phyloP scores from a whole-genome alignment of 2,329 filamentous ascomycete genomes.

The Pyrenochaeta sp. region DNA sequence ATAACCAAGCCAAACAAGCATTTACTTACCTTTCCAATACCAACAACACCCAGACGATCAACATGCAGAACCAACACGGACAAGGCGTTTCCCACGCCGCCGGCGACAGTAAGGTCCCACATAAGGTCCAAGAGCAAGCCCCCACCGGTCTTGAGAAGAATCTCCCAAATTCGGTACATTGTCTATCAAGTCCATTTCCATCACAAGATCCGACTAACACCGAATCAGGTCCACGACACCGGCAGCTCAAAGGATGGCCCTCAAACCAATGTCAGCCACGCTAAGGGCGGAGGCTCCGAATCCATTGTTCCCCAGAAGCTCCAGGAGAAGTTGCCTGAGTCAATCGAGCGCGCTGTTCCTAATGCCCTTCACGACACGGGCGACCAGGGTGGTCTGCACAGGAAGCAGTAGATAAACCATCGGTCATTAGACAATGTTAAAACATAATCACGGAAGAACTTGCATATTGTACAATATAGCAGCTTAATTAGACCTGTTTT shows the following conservation, averaged over 20 bases:
- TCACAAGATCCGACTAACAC: neutral
- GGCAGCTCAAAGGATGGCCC: slow-evolving; percentile 36
- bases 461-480: too few relatives aligned
- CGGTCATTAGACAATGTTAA: too few relatives aligned
- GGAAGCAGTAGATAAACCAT: slow-evolving; percentile 18
- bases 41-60: slow-evolving; percentile 2
- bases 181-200: neutral
- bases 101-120: slow-evolving; percentile 47
- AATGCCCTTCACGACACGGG: slow-evolving; percentile 52
- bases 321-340: slow-evolving; percentile 53
- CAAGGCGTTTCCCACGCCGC: slow-evolving; percentile 52
- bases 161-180: slow-evolving; percentile 42
- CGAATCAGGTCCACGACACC: slow-evolving; percentile 43
- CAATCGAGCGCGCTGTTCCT: slow-evolving; percentile 51
- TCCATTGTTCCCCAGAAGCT: slow-evolving; percentile 50
- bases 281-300: slow-evolving; percentile 38
- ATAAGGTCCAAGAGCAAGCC: slow-evolving; percentile 46
- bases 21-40: neutral
- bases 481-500: too few relatives aligned
- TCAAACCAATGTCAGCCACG: slow-evolving; percentile 39
- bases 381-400: slow-evolving; percentile 18
- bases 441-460: too few relatives aligned
- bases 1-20: neutral
- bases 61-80: slow-evolving; percentile 42
- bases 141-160: slow-evolving; percentile 44